These are phyloP conservation scores for Colletotrichum musicola DNA, from an alignment of 2,329 filamentous ascomycete genomes.

Conservation along the genomic window DNA sequence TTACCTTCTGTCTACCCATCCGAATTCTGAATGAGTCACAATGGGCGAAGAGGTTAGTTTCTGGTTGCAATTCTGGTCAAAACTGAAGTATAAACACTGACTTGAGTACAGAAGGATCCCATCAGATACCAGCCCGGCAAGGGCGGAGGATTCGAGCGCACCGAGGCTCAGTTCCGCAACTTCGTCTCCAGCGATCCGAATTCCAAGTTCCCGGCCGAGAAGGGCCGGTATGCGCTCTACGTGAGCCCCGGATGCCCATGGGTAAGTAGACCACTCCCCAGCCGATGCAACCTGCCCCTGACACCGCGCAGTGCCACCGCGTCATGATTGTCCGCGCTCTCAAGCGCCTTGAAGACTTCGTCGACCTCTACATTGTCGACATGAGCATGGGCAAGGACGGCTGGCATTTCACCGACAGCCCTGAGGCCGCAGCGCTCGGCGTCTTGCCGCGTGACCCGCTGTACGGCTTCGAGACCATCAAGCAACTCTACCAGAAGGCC, in stretches of 20 bases:
- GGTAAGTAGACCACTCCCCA: conserved; percentile 53
- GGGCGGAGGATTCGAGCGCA: conserved; percentile 66
- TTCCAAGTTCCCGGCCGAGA: conserved; percentile 69
- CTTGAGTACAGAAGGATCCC: conserved; percentile 9
- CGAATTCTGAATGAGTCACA: background rate
- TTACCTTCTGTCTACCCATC: background rate
- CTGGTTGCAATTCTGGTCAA: too few relatives aligned
- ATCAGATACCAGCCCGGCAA: conserved; percentile 40
- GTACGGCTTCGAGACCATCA: conserved; percentile 75
- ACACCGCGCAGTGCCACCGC: conserved; percentile 69
- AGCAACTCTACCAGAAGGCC: conserved; percentile 77
- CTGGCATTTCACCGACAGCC: conserved; percentile 60
- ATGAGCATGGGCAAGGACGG: conserved; percentile 72
- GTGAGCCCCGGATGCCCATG: conserved; percentile 73
- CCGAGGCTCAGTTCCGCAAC: conserved; percentile 67
- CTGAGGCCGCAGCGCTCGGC: conserved; percentile 53
- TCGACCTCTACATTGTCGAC: conserved; percentile 77
- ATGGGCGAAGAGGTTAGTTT: conserved; percentile 22
- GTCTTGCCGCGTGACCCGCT: conserved; percentile 69
- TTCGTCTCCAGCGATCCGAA: conserved; percentile 64
- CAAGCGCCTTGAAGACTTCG: conserved; percentile 79
- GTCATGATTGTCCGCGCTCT: conserved; percentile 79
- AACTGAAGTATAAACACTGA: too few relatives aligned
- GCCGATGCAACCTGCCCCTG: background rate
- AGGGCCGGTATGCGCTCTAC: conserved; percentile 72